A percentile compares a stretch with the other conserved stretches of the same genome.
Evolutionary conservation across 768 basidiomycete genomes (phyloP).

Genomic region (Krasilnikovozyma curviuscula): DNA sequence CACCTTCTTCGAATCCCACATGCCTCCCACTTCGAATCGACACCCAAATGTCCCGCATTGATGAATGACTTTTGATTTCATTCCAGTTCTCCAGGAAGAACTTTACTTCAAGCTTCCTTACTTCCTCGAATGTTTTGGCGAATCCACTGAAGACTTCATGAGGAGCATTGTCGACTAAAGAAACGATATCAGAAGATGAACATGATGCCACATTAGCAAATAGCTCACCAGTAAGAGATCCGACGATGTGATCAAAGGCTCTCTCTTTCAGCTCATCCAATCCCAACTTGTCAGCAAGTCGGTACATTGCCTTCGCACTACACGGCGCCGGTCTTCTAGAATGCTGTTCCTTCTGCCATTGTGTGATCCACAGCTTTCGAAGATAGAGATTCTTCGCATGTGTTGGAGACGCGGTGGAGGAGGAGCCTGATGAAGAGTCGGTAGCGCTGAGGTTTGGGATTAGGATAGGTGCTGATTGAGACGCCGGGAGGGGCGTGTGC

Average conservation of each 20-base stretch:
- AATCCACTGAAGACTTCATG: slow-evolving; percentile 74
- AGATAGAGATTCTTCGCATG: neutral
- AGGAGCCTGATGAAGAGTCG: neutral
- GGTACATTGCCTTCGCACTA: slow-evolving; percentile 7
- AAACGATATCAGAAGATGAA: slow-evolving; percentile 37
- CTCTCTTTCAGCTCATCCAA: slow-evolving; percentile 1
- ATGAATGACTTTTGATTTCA: slow-evolving; percentile 60
- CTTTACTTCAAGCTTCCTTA: slow-evolving; percentile 41
- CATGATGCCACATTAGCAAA: neutral
- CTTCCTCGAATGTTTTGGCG: slow-evolving; percentile 58
- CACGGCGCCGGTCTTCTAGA: neutral
- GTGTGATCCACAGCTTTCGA: neutral
- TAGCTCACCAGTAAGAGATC: neutral
- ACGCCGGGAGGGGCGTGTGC: too few species aligned
- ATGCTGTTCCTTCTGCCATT: neutral
- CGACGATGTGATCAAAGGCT: neutral
- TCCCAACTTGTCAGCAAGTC: slow-evolving; percentile 10
- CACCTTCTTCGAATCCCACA: slow-evolving; percentile 26
- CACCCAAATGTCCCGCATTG: slow-evolving; percentile 50
- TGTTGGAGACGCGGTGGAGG: neutral
- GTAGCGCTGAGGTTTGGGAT: neutral
- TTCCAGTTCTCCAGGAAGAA: slow-evolving; percentile 47
- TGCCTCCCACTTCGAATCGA: slow-evolving; percentile 50
- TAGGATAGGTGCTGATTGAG: too few species aligned
- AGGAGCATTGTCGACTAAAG: slow-evolving; percentile 58